phyloP scores from a whole-genome alignment of 345 rosid genomes.

The Ceriops zippeliana region DNA sequence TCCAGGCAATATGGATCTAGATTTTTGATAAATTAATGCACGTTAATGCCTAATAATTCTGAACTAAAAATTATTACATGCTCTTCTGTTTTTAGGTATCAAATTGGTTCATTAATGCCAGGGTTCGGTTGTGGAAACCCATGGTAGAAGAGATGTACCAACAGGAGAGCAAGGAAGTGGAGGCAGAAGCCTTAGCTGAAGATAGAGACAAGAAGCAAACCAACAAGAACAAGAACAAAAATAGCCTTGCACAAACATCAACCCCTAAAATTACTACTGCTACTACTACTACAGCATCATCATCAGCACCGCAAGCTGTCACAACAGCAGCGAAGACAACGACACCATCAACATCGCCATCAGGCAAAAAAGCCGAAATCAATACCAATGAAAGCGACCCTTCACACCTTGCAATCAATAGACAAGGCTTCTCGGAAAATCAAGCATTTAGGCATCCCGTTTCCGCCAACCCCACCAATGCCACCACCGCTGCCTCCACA shows the following conservation, averaged over 20 bases:
- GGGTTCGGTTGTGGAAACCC: slow-evolving; percentile 98
- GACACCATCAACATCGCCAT: slow-evolving; percentile 22
- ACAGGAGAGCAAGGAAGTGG: slow-evolving; percentile 69
- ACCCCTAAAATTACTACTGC: neutral
- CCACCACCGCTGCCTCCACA: slow-evolving; percentile 1
- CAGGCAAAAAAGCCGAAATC: slow-evolving; percentile 56
- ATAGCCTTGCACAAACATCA: slow-evolving; percentile 41
- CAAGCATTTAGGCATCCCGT: slow-evolving; percentile 34
- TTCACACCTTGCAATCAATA: slow-evolving; percentile 46
- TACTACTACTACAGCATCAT: slow-evolving; percentile 21
- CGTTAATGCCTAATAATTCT: neutral
- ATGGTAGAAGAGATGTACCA: slow-evolving; percentile 99
- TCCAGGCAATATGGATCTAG: too few relatives aligned
- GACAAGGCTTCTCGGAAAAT: slow-evolving; percentile 48
- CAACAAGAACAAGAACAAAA: slow-evolving; percentile 22
- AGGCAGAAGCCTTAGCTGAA: slow-evolving; percentile 8
- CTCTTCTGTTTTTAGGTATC: slow-evolving; percentile 50
- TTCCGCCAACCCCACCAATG: slow-evolving; percentile 15
- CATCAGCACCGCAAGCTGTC: slow-evolving; percentile 13
- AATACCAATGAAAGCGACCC: slow-evolving; percentile 67
- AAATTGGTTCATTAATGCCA: slow-evolving; percentile 99
- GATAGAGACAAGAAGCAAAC: slow-evolving; percentile 38
- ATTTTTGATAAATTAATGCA: neutral
- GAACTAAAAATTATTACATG: neutral
- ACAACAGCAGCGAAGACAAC: slow-evolving; percentile 7